These are phyloP conservation scores for Hanseniaspora mollemarum DNA, from an alignment of 805 yeast species.

Conservation along the genomic window DNA sequence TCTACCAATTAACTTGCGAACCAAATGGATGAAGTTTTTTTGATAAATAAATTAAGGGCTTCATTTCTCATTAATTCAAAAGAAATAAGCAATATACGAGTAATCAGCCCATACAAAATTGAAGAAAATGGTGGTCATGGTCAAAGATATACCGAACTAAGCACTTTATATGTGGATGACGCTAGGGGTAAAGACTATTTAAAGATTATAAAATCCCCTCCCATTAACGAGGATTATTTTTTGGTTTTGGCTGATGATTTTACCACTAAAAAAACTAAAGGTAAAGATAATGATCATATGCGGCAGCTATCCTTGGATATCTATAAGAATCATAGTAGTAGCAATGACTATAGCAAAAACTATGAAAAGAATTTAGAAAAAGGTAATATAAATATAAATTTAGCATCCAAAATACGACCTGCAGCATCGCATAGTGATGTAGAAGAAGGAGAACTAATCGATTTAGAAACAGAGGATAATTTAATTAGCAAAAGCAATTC, in stretches of 20 bases:
- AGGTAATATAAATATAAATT: too few species aligned
- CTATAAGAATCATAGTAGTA: not conserved
- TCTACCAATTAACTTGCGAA: not conserved
- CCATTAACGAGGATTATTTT: conserved; percentile 15
- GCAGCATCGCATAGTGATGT: not conserved
- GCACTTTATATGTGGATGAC: conserved; percentile 6
- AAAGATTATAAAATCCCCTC: conserved; percentile 9
- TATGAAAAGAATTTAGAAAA: not conserved
- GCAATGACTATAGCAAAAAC: not conserved
- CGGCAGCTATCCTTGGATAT: not conserved
- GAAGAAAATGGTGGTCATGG: not conserved
- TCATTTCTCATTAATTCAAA: conserved; percentile 13
- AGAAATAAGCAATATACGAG: conserved; percentile 9
- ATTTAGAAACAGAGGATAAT: not conserved
- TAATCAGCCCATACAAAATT: conserved; percentile 7
- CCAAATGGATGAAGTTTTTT: conserved; percentile 15
- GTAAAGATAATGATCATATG: not conserved
- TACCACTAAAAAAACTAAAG: not conserved
- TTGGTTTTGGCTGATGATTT: not conserved
- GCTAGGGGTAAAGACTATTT: conserved; percentile 7
- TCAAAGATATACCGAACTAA: not conserved
- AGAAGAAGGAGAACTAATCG: not conserved
- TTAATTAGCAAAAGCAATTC: not conserved
- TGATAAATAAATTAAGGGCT: conserved; percentile 15
- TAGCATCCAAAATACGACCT: not conserved